Base-by-base conservation (phyloP, 345 rosid species). In the Heritiera littoralis region DNA sequence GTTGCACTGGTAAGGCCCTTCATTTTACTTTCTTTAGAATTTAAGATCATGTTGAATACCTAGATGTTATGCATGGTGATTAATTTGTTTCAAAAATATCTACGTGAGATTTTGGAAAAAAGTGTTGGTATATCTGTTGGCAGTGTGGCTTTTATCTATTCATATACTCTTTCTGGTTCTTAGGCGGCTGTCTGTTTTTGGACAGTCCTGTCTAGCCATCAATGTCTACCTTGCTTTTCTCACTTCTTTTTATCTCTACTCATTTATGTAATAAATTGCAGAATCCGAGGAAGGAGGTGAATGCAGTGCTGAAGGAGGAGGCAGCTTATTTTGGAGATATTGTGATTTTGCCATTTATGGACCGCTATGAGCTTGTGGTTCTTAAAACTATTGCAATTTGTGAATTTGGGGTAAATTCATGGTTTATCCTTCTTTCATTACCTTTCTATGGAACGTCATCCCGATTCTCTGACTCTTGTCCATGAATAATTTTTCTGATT, bases 291-390 rank as follows among this genome's bases (percentile, higher is more conserved):
- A 92, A 92, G 87, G 97, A 94, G 92, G 95, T 94, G 80, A 96
- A 96, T 89, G 92, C 89, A 70, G 85, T 89, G 86, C 86, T 96
- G 85, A 94, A 91, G 89, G 89, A 88, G 83, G 99, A 96, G 85
- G 99, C 99, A 75, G 90, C 89, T 30, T 96, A 89, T 84, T 96
- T 96, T 84, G 93, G 98, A 74, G 99, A 96, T 79, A 86, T 89
- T 85, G 90, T 96, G 77, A 89, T 94, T 79, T 86, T 94, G 70
- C 98, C 97, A 46, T 96, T 96, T 85, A 94, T 96, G 97, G 99
- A 96, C 85, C 98, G 91, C 51, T 92, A 96, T 58, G 99, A 96
- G 85, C 95, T 96, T 40, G 95, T 96, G 75, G 99, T 96, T 84
- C 97, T 96, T 41, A 96, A 96, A 87, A 94, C 98, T 32, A 92